Conservation (phyloP, 2,329 filamentous ascomycete genomes). For the Monilinia aucupariae region DNA sequence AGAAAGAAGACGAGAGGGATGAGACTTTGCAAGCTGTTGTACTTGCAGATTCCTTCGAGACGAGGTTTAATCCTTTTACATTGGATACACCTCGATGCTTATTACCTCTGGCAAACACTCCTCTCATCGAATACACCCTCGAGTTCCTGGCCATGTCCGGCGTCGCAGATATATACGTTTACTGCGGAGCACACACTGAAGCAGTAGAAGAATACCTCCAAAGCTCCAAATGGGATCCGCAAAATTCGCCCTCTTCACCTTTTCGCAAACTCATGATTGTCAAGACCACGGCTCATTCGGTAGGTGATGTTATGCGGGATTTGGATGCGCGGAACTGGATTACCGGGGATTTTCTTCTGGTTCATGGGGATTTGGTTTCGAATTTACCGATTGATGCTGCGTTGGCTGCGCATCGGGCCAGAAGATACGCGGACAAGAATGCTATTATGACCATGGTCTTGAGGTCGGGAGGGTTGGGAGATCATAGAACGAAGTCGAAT, state of each 20-base stretch:
- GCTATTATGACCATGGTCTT: slow-evolving; percentile 97
- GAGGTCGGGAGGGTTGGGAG: slow-evolving; percentile 62
- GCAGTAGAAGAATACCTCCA: slow-evolving; percentile 83
- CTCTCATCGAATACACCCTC: slow-evolving; percentile 94
- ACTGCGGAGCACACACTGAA: slow-evolving; percentile 81
- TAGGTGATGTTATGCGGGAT: slow-evolving; percentile 92
- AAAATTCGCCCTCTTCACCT: slow-evolving; percentile 61
- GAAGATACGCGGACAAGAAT: slow-evolving; percentile 79
- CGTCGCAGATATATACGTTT: slow-evolving; percentile 90
- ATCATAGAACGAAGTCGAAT: slow-evolving; percentile 72
- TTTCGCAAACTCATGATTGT: slow-evolving; percentile 81
- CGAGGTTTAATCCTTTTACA: slow-evolving; percentile 83
- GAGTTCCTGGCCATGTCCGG: slow-evolving; percentile 94
- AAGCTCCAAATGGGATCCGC: slow-evolving; percentile 66
- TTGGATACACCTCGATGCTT: slow-evolving; percentile 87
- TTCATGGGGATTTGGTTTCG: slow-evolving; percentile 87
- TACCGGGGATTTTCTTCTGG: slow-evolving; percentile 82
- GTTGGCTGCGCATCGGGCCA: slow-evolving; percentile 71
- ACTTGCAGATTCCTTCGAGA: slow-evolving; percentile 91
- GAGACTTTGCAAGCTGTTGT: slow-evolving; percentile 43
- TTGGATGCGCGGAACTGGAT: slow-evolving; percentile 82
- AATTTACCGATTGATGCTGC: slow-evolving; percentile 80
- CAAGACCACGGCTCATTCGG: slow-evolving; percentile 75
- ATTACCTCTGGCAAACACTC: slow-evolving; percentile 85
- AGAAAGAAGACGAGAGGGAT: slow-evolving; percentile 35